Evolutionary conservation across 1,139 yeast genomes (phyloP), one percentile per base, ranked within the genome.

Genomic region (Yamadazyma conglobata): DNA sequence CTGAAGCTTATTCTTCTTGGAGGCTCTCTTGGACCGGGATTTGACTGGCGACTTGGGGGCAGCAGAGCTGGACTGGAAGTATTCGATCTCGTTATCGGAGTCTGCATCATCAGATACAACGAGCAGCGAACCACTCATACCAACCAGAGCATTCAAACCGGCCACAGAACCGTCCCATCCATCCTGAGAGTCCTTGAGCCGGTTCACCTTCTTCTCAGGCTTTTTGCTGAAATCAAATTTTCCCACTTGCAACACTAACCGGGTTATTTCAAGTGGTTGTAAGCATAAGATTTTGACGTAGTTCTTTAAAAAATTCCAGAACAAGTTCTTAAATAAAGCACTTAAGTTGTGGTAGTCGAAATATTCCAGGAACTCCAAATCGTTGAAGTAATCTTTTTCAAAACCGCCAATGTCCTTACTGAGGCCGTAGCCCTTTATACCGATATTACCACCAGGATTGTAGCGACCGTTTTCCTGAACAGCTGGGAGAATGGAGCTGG

Each of bases 241-340:
- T 3, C 95, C 95, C 19, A 86, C 83, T 54, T 91, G 98, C 35
- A 88, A 57, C 23, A 88, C 67, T 40, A 87, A 64, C 33, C 94
- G 69, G 4, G 86, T 78, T 19, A 86, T 83, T 48, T 91, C 96
- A 55, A 89, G 80, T 1, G 98, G 98, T 55, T 91, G 97, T 14
- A 87, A 75, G 15, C 83, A 53, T 22, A 86, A 54, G 30, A 80
- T 76, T 40, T 76, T 79, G 36, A 76, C 58, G 58, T 88, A 88
- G 41, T 79, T 80, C 43, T 77, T 76, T 29, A 79, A 50, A 45
- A 86, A 79, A 25, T 84, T 77, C 54, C 71, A 67, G 31, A 70
- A 46, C 52, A 85, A 56, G 44, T 75, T 73, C 40, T 65, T 63
- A 10, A 76, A 42, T 30, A 80, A 54, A 40, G 77, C 83, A 31